Conservation (phyloP, 371 early-diverging fungal species). For the Actinomortierella ambigua region DNA sequence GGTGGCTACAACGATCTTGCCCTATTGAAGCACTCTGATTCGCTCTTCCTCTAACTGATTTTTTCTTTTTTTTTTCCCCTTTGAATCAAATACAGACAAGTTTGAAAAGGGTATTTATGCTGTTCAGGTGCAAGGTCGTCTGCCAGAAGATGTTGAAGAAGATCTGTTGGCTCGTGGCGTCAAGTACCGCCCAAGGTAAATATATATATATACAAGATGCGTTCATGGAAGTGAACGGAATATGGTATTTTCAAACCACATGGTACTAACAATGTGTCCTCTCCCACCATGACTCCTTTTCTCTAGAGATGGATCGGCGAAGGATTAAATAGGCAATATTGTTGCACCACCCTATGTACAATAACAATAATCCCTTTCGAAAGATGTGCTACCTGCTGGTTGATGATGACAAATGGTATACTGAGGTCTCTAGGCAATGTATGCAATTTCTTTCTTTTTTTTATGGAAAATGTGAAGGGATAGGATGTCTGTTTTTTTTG, state of each 20-base stretch:
- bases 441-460: conserved; percentile 8
- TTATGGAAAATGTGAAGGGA: too few species aligned
- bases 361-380: too few species aligned
- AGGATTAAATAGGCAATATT: conserved; percentile 17
- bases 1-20: too few species aligned
- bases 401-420: too few species aligned
- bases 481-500: too few species aligned
- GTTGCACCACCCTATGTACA: too few species aligned
- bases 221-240: background rate
- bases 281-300: background rate
- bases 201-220: background rate
- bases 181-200: conserved; percentile 77
- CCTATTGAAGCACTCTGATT: too few species aligned
- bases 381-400: too few species aligned
- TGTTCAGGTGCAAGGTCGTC: conserved; percentile 84
- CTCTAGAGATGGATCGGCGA: conserved; percentile 41
- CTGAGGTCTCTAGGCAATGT: too few species aligned
- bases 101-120: conserved; percentile 90
- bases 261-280: background rate
- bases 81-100: conserved; percentile 72
- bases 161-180: conserved; percentile 78
- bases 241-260: background rate
- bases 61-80: too few species aligned
- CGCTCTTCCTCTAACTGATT: too few species aligned
- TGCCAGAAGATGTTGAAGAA: conserved; percentile 89